Evolutionary conservation across 169 alveolate species (phyloP).

Genomic region (Theileria annulata): DNA sequence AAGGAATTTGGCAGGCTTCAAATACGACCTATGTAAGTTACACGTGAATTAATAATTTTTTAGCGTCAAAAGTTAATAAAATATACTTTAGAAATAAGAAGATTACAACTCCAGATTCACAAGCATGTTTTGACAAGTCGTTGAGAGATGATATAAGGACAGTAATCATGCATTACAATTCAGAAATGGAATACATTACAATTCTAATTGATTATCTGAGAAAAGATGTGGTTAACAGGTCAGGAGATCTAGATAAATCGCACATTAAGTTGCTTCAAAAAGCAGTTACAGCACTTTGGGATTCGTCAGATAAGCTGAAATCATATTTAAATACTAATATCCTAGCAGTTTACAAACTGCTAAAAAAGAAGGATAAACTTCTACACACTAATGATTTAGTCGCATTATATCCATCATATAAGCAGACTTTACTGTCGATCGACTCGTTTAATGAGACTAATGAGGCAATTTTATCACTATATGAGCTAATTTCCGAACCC

Average conservation of each 20-base stretch:
- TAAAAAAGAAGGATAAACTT: slow-evolving; percentile 81
- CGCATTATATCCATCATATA: slow-evolving; percentile 71
- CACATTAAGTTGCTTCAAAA: slow-evolving; percentile 66
- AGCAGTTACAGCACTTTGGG: slow-evolving; percentile 76
- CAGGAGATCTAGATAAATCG: slow-evolving; percentile 64
- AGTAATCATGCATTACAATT: slow-evolving; percentile 66
- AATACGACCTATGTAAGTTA: background rate
- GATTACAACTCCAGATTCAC: slow-evolving; percentile 39
- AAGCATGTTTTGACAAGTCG: slow-evolving; percentile 59
- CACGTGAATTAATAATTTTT: background rate
- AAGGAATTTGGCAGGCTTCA: slow-evolving; percentile 21
- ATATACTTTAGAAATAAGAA: slow-evolving; percentile 20
- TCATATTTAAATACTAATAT: slow-evolving; percentile 76
- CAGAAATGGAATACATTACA: slow-evolving; percentile 65
- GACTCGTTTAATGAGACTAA: slow-evolving; percentile 50
- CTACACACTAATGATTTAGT: slow-evolving; percentile 60
- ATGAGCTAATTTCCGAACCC: slow-evolving; percentile 38
- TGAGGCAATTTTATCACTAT: slow-evolving; percentile 36
- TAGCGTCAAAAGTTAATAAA: slow-evolving; percentile 15
- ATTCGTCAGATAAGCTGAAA: slow-evolving; percentile 78
- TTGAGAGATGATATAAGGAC: slow-evolving; percentile 69
- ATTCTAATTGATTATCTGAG: slow-evolving; percentile 53
- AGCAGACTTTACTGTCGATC: slow-evolving; percentile 57
- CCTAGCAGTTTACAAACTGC: slow-evolving; percentile 79
- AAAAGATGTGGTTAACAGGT: slow-evolving; percentile 45